These are phyloP conservation scores for Barbarea vulgaris DNA, from an alignment of 345 rosid genomes.

Conservation along the genomic window DNA sequence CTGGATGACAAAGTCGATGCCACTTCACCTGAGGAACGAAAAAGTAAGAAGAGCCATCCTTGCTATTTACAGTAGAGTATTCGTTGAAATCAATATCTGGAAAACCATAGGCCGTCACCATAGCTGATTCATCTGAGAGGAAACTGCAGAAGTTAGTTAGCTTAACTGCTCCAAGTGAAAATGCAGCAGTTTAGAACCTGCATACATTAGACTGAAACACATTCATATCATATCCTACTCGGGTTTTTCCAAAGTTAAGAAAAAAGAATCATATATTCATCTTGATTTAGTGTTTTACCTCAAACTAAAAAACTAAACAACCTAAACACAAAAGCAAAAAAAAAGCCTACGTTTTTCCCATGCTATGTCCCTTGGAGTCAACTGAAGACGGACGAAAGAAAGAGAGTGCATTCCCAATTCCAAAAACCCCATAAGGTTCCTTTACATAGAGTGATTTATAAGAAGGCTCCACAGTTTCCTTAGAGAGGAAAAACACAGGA, in stretches of 20 bases:
- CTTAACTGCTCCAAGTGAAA: slow-evolving; percentile 24
- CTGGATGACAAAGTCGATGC: slow-evolving; percentile 10
- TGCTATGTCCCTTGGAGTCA: slow-evolving; percentile 35
- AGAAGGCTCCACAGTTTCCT: slow-evolving; percentile 52
- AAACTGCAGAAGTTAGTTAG: slow-evolving; percentile 67
- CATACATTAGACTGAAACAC: neutral
- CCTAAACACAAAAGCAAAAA: neutral
- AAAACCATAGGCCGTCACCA: slow-evolving; percentile 72
- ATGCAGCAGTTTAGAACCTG: slow-evolving; percentile 15
- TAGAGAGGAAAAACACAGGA: slow-evolving; percentile 81
- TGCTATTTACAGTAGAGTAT: slow-evolving; percentile 54
- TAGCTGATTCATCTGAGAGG: slow-evolving; percentile 65
- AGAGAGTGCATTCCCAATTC: slow-evolving; percentile 77
- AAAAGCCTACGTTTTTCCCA: slow-evolving; percentile 53
- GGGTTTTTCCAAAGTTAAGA: neutral
- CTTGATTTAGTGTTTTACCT: too few relatives aligned
- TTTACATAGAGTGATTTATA: slow-evolving; percentile 58
- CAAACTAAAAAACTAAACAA: slow-evolving; percentile 22
- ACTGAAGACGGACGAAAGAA: slow-evolving; percentile 49
- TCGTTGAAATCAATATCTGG: slow-evolving; percentile 53
- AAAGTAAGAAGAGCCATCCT: slow-evolving; percentile 70
- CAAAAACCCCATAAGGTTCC: slow-evolving; percentile 68
- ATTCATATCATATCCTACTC: neutral
- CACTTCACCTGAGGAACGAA: slow-evolving; percentile 79
- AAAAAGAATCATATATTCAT: too few relatives aligned